A percentile compares a stretch with the other conserved stretches of the same genome.
Evolutionary conservation across 106 monocot species (phyloP).

Genomic region (Phalaenopsis aphrodite): DNA sequence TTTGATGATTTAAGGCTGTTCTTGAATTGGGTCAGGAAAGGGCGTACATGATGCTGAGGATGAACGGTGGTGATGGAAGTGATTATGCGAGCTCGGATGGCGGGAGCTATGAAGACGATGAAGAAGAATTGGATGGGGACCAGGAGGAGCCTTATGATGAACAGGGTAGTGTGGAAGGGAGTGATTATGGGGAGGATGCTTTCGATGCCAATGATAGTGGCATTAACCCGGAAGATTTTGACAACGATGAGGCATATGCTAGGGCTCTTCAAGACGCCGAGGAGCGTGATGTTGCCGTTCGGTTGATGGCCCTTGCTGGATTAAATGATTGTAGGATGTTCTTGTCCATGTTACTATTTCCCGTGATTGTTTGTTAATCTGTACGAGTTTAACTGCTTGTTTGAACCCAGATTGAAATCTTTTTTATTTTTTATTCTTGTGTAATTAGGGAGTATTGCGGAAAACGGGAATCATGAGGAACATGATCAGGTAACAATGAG

Average conservation of each 20-base stretch:
- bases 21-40: constrained; percentile 51
- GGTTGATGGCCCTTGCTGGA: constrained; percentile 76
- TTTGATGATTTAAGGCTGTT: not conserved
- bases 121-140: constrained; percentile 27
- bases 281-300: constrained; percentile 53
- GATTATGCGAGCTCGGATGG: constrained; percentile 33
- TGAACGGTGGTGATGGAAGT: constrained; percentile 35
- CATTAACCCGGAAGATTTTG: constrained; percentile 57
- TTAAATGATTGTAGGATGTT: constrained; percentile 59
- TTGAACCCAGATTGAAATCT: constrained; percentile 1
- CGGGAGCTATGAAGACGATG: constrained; percentile 43
- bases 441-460: constrained; percentile 5
- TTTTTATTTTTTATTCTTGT: not conserved
- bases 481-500: not conserved
- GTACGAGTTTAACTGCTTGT: not conserved
- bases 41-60: constrained; percentile 91
- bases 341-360: not conserved
- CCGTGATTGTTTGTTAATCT: not conserved
- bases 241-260: constrained; percentile 76
- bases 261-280: constrained; percentile 87
- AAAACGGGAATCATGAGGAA: not conserved
- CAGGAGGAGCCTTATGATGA: constrained; percentile 12
- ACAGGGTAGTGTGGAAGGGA: constrained; percentile 32
- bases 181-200: constrained; percentile 70
- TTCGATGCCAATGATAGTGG: constrained; percentile 56